Evolutionary conservation across 345 rosid species (phyloP).

Genomic region (Xanthoceras sorbifolium): DNA sequence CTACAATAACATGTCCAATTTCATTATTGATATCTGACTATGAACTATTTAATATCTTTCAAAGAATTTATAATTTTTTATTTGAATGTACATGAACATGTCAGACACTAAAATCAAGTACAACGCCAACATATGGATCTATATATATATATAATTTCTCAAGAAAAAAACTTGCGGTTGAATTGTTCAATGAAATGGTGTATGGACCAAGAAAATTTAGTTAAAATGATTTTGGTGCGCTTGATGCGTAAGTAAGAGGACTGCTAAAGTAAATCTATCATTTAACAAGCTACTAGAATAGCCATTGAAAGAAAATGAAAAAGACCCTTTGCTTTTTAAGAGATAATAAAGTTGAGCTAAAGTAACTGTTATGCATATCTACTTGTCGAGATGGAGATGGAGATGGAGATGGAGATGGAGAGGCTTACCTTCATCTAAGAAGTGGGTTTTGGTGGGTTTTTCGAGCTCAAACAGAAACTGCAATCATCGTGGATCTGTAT

Average conservation of each 20-base stretch:
- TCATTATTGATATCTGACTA: too few relatives aligned
- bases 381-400: not conserved
- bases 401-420: too few relatives aligned
- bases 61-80: too few relatives aligned
- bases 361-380: constrained; percentile 50
- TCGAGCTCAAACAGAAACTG: constrained; percentile 18
- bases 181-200: not conserved
- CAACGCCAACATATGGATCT: too few relatives aligned
- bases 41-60: too few relatives aligned
- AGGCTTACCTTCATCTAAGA: constrained; percentile 27
- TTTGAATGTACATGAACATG: too few relatives aligned
- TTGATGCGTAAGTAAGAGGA: too few relatives aligned
- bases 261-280: constrained; percentile 40
- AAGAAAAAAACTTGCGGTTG: not conserved
- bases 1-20: too few relatives aligned
- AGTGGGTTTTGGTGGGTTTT: constrained; percentile 4
- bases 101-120: too few relatives aligned
- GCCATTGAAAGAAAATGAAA: constrained; percentile 53
- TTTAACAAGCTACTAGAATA: constrained; percentile 43
- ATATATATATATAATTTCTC: too few relatives aligned
- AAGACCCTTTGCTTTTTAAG: constrained; percentile 47
- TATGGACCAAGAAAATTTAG: too few relatives aligned
- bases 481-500: constrained; percentile 11
- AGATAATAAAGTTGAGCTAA: constrained; percentile 49
- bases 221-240: too few relatives aligned